A percentile compares a stretch with the other conserved stretches of the same genome.
Conservation (phyloP, 2,329 filamentous ascomycete species). For the Didymella arachidicola region DNA sequence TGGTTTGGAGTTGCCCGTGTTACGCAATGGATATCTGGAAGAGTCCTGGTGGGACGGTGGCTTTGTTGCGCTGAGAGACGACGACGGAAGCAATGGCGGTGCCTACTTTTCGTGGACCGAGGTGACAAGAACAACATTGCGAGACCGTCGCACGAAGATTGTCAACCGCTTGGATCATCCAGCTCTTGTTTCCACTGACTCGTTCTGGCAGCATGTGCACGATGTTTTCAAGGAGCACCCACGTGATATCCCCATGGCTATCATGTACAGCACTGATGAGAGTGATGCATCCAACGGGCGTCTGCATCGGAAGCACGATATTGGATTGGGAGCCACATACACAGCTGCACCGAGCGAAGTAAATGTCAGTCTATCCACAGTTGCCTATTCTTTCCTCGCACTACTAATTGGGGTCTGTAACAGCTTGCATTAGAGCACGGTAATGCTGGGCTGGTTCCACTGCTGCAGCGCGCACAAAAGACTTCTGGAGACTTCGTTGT, state of each 20-base stretch:
- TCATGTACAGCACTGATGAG: background rate
- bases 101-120: background rate
- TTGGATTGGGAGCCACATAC: background rate
- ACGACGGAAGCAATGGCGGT: background rate
- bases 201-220: background rate
- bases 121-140: background rate
- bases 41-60: background rate
- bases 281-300: background rate
- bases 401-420: background rate
- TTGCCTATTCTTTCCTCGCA: background rate
- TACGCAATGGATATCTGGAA: background rate
- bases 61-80: background rate
- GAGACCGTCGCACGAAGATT: background rate
- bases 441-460: background rate
- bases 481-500: background rate
- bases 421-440: background rate
- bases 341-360: background rate
- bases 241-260: background rate
- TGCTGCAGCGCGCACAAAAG: background rate
- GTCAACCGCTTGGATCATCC: background rate
- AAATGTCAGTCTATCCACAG: background rate
- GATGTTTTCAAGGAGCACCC: background rate
- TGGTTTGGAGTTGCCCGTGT: background rate
- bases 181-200: background rate
- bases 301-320: background rate